These are phyloP conservation scores for Fusarium agapanthi DNA, from an alignment of 2,329 filamentous ascomycete genomes.

Conservation along the genomic window DNA sequence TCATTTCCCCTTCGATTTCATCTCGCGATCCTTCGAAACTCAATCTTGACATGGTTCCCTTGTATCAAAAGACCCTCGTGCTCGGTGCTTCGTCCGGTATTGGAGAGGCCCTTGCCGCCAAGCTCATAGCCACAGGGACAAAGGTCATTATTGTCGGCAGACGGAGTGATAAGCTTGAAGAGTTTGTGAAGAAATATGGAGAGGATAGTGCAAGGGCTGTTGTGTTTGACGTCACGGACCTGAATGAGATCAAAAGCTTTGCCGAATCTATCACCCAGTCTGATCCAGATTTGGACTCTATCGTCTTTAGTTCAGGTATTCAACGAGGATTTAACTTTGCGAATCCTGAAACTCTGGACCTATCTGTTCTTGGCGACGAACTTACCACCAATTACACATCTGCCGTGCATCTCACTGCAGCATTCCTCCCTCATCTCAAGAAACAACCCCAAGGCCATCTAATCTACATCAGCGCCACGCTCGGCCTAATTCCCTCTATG, in stretches of 20 bases:
- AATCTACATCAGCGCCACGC: constrained; percentile 39
- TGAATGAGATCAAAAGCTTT: constrained; percentile 44
- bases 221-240: constrained; percentile 55
- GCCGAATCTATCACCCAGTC: constrained; percentile 20
- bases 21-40: not conserved
- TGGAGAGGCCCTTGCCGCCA: constrained; percentile 45
- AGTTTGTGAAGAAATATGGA: constrained; percentile 56
- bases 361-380: constrained; percentile 42
- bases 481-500: constrained; percentile 35
- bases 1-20: not conserved
- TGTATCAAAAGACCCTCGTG: constrained; percentile 51
- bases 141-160: constrained; percentile 59
- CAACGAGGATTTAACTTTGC: constrained; percentile 53
- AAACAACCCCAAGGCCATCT: constrained; percentile 21
- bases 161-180: constrained; percentile 58
- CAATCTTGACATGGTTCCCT: constrained; percentile 34
- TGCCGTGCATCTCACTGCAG: constrained; percentile 39
- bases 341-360: constrained; percentile 37
- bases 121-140: constrained; percentile 53
- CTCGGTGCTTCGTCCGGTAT: constrained; percentile 49
- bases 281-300: constrained; percentile 49
- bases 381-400: constrained; percentile 42
- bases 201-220: constrained; percentile 48
- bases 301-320: constrained; percentile 66
- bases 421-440: constrained; percentile 42